Evolutionary conservation across 345 rosid genomes (phyloP), one percentile per base, ranked within the genome.

Genomic region (Hypericum perforatum): DNA sequence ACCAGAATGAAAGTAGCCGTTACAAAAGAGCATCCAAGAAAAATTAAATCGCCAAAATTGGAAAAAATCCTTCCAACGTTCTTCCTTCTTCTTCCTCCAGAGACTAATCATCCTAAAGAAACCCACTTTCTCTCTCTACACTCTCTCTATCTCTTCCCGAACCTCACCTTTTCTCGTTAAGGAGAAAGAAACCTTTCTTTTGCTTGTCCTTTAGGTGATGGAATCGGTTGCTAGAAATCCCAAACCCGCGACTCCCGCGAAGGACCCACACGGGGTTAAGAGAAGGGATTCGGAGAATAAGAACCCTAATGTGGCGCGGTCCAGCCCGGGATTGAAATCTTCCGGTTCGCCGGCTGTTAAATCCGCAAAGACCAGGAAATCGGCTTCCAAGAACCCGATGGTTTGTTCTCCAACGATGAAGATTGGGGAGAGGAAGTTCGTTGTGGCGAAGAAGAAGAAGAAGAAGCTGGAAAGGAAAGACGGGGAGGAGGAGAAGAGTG

Each of bases 341-440:
- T 46, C 69, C 0, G 53, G 13, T 11, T 86, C 94, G 54, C 82
- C 78, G 9, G 5, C 68, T 3, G 46, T 22, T 41, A 86, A 70
- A 59, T 89, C 90, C 39, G 76, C 71, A 2, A 86, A 78, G 62
- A 65, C 81, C 22, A 73, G 65, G 65, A 78, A 82, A 59, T 63
- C 75, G 15, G 75, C 62, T 7, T 51, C 55, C 14, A 75, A 56
- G 63, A 77, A 54, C 54, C 68, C 56, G 11, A 66, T 56, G 11
- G 43, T 37, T 64, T 74, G 54, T 62, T 80, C 85, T 13, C 84
- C 94, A 5, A 68, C 86, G 49, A 78, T 80, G 62, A 86, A 82
- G 70, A 74, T 87, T 36, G 69, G 76, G 63, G 90, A 78, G 57
- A 74, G 98, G 65, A 92, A 68, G 73, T 87, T 92, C 47, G 86